These are phyloP conservation scores for Mycena citricolor DNA, from an alignment of 1,284 basidiomycete species.

Conservation along the genomic window DNA sequence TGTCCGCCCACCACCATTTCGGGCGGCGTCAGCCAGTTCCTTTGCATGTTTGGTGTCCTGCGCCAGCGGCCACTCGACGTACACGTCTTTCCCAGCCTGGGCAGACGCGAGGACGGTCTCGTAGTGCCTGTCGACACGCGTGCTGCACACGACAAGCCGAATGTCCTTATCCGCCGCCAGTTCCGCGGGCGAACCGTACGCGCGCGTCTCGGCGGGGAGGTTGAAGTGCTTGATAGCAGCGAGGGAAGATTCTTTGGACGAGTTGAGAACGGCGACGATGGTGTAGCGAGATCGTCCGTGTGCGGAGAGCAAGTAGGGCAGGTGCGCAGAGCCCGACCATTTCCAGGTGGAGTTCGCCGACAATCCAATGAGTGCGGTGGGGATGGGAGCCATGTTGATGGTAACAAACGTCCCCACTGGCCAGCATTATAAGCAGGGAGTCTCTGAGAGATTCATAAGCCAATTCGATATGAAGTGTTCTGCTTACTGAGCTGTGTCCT, in stretches of 20 bases:
- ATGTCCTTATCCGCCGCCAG: slow-evolving; percentile 11
- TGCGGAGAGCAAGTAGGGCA: slow-evolving; percentile 15
- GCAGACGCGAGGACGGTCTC: slow-evolving; percentile 2
- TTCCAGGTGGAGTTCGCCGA: slow-evolving; percentile 6
- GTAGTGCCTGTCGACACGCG: slow-evolving; percentile 16
- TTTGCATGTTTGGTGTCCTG: background rate
- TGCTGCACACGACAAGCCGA: slow-evolving; percentile 14
- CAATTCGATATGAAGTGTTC: no score
- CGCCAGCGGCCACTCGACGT: slow-evolving; percentile 17
- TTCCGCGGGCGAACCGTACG: slow-evolving; percentile 7
- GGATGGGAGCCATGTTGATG: slow-evolving; percentile 18
- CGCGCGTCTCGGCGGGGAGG: slow-evolving; percentile 1
- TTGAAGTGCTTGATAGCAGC: slow-evolving; percentile 2
- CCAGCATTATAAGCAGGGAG: no score
- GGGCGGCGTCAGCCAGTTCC: slow-evolving; percentile 1
- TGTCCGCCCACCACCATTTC: background rate
- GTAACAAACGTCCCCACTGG: no score
- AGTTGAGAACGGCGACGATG: slow-evolving; percentile 17
- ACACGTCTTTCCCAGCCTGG: slow-evolving; percentile 8
- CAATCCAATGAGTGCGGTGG: slow-evolving; percentile 17
- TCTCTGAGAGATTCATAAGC: no score
- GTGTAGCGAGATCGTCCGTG: slow-evolving; percentile 13
- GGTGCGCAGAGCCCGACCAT: slow-evolving; percentile 15
- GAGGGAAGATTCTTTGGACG: slow-evolving; percentile 1
- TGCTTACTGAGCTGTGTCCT: no score